These are phyloP conservation scores for Ogataea ganodermae DNA, from an alignment of 805 yeast species.

Conservation along the genomic window DNA sequence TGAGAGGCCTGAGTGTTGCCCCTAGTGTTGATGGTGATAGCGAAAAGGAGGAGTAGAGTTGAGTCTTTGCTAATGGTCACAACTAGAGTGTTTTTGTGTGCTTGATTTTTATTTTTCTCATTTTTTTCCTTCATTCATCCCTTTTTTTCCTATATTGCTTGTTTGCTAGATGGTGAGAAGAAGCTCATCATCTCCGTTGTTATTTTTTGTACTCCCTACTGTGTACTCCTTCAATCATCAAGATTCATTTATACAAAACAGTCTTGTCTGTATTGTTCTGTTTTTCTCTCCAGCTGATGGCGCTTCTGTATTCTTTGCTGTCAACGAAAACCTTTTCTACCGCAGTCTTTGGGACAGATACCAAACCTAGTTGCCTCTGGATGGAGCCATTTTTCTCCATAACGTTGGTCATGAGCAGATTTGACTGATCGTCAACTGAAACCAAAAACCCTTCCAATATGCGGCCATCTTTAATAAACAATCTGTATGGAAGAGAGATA, in stretches of 20 bases:
- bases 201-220: neutral
- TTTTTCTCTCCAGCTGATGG: slow-evolving; percentile 17
- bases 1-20: slow-evolving; percentile 40
- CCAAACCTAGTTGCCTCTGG: slow-evolving; percentile 49
- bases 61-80: neutral
- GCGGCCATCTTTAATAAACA: slow-evolving; percentile 36
- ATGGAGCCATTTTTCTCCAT: slow-evolving; percentile 30
- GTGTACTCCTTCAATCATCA: neutral
- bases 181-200: neutral
- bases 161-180: neutral
- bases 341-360: slow-evolving; percentile 51
- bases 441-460: slow-evolving; percentile 40
- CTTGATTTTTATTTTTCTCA: too few species aligned
- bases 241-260: too few species aligned
- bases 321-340: slow-evolving; percentile 35
- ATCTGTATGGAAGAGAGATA: slow-evolving; percentile 34
- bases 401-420: slow-evolving; percentile 43
- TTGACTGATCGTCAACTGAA: slow-evolving; percentile 47
- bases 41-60: slow-evolving; percentile 16
- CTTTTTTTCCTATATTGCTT: neutral
- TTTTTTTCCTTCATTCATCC: slow-evolving; percentile 4
- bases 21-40: slow-evolving; percentile 37
- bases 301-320: slow-evolving; percentile 23
- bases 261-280: slow-evolving; percentile 4
- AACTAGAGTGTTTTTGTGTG: slow-evolving; percentile 1